A percentile compares a stretch with the other conserved stretches of the same genome.
phyloP scores from a whole-genome alignment of 768 basidiomycete genomes.

The Chalciporus piperatus region DNA sequence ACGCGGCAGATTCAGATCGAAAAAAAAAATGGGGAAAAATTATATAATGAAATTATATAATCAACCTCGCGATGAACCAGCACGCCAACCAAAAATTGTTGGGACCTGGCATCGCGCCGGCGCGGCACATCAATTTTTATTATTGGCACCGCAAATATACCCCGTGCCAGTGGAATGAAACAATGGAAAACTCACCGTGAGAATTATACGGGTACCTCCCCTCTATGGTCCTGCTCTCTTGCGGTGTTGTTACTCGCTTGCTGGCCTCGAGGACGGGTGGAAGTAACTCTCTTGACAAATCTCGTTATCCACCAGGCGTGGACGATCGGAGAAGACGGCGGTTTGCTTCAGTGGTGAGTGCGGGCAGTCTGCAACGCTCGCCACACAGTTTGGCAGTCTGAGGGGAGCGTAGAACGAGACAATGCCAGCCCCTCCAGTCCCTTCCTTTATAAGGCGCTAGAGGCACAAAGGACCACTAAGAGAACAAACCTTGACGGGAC shows the following conservation, averaged over 20 bases:
- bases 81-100: slow-evolving; percentile 18
- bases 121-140: slow-evolving; percentile 20
- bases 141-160: slow-evolving; percentile 4
- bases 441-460: slow-evolving; percentile 21
- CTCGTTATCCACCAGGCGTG: slow-evolving; percentile 22
- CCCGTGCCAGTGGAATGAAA: slow-evolving; percentile 25
- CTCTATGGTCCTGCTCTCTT: slow-evolving; percentile 7
- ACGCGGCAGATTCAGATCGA: slow-evolving; percentile 10
- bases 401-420: neutral
- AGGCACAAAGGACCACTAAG: slow-evolving; percentile 8
- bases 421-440: slow-evolving; percentile 1
- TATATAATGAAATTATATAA: slow-evolving; percentile 19
- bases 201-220: slow-evolving; percentile 16
- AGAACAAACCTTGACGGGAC: slow-evolving; percentile 2
- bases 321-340: slow-evolving; percentile 19
- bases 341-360: no score
- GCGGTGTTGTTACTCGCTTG: slow-evolving; percentile 28
- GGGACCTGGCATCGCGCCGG: slow-evolving; percentile 21
- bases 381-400: no score
- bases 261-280: slow-evolving; percentile 31
- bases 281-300: slow-evolving; percentile 20
- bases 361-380: no score
- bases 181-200: slow-evolving; percentile 34
- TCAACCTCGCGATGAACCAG: slow-evolving; percentile 21
- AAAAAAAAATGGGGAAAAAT: slow-evolving; percentile 6